Evolutionary conservation across 1,284 basidiomycete species (phyloP).

Genomic region (Trichosporon coremiiforme): DNA sequence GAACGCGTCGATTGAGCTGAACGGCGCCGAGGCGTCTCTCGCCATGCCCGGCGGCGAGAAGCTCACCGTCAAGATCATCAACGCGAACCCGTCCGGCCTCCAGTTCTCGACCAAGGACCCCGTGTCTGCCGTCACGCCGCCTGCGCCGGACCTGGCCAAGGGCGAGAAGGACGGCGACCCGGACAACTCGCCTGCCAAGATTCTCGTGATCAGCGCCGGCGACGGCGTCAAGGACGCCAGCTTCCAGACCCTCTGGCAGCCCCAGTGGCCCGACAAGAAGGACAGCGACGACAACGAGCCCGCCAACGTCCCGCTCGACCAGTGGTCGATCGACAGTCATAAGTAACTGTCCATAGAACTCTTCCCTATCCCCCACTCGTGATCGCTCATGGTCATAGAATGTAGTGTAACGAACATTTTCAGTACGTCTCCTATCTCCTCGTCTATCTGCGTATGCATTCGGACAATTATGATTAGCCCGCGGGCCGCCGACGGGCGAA

Average conservation of each 20-base stretch:
- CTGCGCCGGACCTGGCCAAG: slow-evolving; percentile 42
- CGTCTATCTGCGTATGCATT: background rate
- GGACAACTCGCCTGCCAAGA: slow-evolving; percentile 74
- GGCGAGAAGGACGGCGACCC: slow-evolving; percentile 62
- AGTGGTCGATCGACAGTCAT: slow-evolving; percentile 75
- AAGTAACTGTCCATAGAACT: slow-evolving; percentile 10
- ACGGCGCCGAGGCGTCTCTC: slow-evolving; percentile 60
- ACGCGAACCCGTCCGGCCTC: slow-evolving; percentile 57
- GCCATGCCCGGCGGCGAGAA: slow-evolving; percentile 64
- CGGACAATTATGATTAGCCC: slow-evolving; percentile 14
- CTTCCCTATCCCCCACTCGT: background rate
- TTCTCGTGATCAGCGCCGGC: slow-evolving; percentile 71
- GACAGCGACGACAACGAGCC: slow-evolving; percentile 65
- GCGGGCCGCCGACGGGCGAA: background rate
- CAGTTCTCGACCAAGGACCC: slow-evolving; percentile 47
- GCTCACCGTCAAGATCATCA: slow-evolving; percentile 61
- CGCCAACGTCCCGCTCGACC: slow-evolving; percentile 64
- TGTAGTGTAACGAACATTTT: slow-evolving; percentile 18
- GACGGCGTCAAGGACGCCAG: slow-evolving; percentile 67
- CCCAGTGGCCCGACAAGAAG: slow-evolving; percentile 72
- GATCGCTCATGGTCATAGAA: background rate
- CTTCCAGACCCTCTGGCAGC: slow-evolving; percentile 75
- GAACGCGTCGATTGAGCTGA: slow-evolving; percentile 60
- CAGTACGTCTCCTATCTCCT: background rate
- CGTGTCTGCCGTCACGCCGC: slow-evolving; percentile 45